Conservation (phyloP, 108 stramenopile genomes). For the Skeletonema costatum region DNA sequence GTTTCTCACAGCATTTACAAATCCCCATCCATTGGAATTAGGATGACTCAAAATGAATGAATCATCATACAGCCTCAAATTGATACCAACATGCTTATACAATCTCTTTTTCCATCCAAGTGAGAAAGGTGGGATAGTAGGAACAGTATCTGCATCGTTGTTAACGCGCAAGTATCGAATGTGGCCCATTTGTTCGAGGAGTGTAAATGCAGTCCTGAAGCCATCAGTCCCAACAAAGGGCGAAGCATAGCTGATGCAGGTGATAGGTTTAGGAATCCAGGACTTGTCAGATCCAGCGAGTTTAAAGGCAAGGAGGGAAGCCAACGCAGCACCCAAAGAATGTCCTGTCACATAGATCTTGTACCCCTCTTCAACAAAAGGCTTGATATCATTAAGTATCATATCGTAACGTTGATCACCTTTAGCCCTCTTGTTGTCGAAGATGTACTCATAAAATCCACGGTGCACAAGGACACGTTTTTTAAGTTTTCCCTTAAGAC, state of each 20-base stretch:
- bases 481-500: neutral
- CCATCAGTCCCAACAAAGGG: neutral
- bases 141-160: neutral
- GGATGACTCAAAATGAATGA: neutral
- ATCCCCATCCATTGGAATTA: neutral
- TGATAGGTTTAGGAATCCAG: constrained; percentile 9
- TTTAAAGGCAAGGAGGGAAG: constrained; percentile 10
- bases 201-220: constrained; percentile 8
- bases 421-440: neutral
- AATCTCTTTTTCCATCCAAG: neutral
- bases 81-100: neutral
- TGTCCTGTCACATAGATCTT: neutral
- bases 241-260: constrained; percentile 10
- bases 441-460: neutral
- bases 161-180: neutral
- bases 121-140: neutral
- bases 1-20: neutral
- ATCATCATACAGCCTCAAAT: neutral
- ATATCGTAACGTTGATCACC: neutral
- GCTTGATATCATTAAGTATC: neutral
- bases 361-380: neutral
- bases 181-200: neutral
- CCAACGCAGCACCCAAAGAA: constrained; percentile 4
- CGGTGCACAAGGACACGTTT: neutral
- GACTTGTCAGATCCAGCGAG: constrained; percentile 1